Evolutionary conservation across 257 asterid genomes (phyloP).

Genomic region (Galeopsis tetrahit): DNA sequence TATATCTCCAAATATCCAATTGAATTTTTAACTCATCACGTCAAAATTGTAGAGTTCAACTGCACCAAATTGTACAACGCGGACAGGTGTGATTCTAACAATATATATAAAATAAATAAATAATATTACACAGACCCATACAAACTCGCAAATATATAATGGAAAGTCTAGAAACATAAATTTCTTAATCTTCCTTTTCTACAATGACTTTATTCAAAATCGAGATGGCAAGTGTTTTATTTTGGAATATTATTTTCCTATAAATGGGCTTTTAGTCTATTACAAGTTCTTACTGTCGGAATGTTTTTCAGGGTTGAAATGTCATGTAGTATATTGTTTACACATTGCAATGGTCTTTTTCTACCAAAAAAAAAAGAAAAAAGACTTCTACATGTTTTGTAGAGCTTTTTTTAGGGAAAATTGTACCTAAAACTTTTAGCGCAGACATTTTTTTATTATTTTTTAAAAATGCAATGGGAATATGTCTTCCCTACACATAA

Average conservation of each 20-base stretch:
- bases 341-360: background rate
- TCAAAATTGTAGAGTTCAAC: too few relatives aligned
- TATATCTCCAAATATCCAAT: too few relatives aligned
- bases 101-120: too few relatives aligned
- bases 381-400: background rate
- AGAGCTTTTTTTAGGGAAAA: background rate
- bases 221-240: background rate
- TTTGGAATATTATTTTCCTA: background rate
- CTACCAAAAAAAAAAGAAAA: too few relatives aligned
- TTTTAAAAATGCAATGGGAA: background rate
- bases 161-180: too few relatives aligned
- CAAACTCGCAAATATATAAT: too few relatives aligned
- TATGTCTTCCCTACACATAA: conserved; percentile 32
- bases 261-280: background rate
- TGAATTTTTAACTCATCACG: too few relatives aligned
- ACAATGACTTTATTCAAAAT: background rate
- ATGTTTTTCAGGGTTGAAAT: background rate
- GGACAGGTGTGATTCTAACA: too few relatives aligned
- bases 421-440: background rate
- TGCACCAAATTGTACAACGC: too few relatives aligned
- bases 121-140: too few relatives aligned
- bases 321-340: background rate
- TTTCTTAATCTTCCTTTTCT: too few relatives aligned
- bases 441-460: background rate
- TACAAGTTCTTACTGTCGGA: background rate